These are phyloP conservation scores for Myxozyma sirexii DNA, from an alignment of 805 yeast species.

Conservation along the genomic window DNA sequence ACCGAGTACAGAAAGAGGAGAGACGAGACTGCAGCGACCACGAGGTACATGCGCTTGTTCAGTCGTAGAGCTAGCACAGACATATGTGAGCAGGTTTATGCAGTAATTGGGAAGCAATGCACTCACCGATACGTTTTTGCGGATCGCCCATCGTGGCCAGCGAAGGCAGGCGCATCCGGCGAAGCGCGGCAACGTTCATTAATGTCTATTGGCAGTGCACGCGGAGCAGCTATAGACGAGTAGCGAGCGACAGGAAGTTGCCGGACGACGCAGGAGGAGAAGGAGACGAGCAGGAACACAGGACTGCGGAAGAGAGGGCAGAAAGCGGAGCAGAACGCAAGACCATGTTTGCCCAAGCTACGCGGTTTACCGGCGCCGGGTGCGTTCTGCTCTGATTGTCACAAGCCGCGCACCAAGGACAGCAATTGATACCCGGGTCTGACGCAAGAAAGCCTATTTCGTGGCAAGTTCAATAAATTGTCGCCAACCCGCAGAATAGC, in stretches of 20 bases:
- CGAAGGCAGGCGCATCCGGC: not conserved
- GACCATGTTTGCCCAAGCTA: too few relatives aligned
- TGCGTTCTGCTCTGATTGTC: too few relatives aligned
- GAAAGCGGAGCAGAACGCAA: too few relatives aligned
- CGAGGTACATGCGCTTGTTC: conserved; percentile 11
- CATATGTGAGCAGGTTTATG: too few relatives aligned
- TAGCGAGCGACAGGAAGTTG: not conserved
- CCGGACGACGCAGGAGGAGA: not conserved
- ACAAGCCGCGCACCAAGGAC: too few relatives aligned
- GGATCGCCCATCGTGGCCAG: conserved; percentile 6
- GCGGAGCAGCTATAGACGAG: not conserved
- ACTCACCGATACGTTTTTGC: not conserved
- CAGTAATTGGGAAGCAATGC: too few relatives aligned
- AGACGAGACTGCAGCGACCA: not conserved
- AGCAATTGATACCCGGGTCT: too few relatives aligned
- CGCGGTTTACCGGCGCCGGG: too few relatives aligned
- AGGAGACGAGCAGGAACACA: not conserved
- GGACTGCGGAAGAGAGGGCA: too few relatives aligned
- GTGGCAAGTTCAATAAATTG: too few relatives aligned
- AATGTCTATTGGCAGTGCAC: not conserved
- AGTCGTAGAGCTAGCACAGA: conserved; percentile 16
- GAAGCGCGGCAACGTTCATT: not conserved
- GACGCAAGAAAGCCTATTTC: too few relatives aligned
- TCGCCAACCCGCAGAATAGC: too few relatives aligned
- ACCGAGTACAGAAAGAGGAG: conserved; percentile 1